A percentile compares a stretch with the other conserved stretches of the same genome.
Conservation (phyloP, 2,329 filamentous ascomycete genomes). For the Colletotrichum zoysiae region DNA sequence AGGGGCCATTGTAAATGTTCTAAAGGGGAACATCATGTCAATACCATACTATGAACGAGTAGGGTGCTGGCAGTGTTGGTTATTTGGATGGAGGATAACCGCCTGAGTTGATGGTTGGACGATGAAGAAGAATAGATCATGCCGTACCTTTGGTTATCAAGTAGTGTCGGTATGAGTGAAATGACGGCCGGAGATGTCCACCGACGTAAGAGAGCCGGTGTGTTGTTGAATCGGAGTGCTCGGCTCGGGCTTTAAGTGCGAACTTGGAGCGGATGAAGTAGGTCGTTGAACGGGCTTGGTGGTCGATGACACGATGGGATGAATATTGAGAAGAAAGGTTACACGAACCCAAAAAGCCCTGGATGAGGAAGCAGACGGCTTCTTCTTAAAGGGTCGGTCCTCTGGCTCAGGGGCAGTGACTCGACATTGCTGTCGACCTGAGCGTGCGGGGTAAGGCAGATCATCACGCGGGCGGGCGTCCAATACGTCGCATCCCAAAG, state of each 20-base stretch:
- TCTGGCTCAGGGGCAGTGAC: slow-evolving; percentile 35
- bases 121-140: neutral
- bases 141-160: neutral
- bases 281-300: neutral
- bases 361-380: slow-evolving; percentile 17
- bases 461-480: slow-evolving; percentile 41
- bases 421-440: slow-evolving; percentile 26
- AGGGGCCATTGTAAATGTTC: slow-evolving; percentile 51
- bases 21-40: slow-evolving; percentile 4
- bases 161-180: neutral
- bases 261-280: slow-evolving; percentile 5
- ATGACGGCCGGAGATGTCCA: no score
- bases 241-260: neutral
- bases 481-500: slow-evolving; percentile 29
- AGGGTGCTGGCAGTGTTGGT: neutral
- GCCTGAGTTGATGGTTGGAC: neutral
- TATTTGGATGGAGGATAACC: neutral
- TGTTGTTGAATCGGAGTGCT: neutral
- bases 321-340: neutral
- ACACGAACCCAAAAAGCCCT: neutral
- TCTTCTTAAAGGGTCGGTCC: slow-evolving; percentile 36
- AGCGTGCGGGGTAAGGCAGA: slow-evolving; percentile 43
- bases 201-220: neutral
- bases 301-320: slow-evolving; percentile 20
- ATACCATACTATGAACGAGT: neutral